Base-by-base conservation (phyloP, 208 protist species). In the Sergeia podlipaevii region DNA sequence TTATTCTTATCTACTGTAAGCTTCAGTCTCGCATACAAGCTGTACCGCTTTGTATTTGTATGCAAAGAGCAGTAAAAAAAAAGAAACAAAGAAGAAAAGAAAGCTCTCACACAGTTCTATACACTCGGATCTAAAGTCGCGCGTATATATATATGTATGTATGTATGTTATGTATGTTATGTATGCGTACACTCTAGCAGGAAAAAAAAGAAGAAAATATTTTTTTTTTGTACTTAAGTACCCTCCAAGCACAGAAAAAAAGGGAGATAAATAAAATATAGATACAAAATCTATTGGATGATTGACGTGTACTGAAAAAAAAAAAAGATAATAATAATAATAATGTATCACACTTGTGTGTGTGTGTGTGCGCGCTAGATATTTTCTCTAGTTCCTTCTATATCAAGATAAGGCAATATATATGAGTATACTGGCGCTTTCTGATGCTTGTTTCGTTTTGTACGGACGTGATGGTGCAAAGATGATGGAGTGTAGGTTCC, bases 321-420 rank as follows among this genome's bases (percentile, higher is more conserved):
- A 28, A 69, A 33, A 48, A 53, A 42, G 33, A 42, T n/a, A 41
- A 51, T 7, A 51, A 38, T 24, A 48, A 7, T 6, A 11, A 60
- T 21, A 15, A 55, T 8, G 2, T 23, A 41, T 43, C n/a, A n/a
- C n/a, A n/a, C n/a, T n/a, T n/a, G n/a, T n/a, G n/a, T n/a, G n/a
- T n/a, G n/a, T n/a, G n/a, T n/a, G n/a, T n/a, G n/a, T n/a, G n/a
- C n/a, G n/a, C n/a, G n/a, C n/a, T 13, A 30, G 20, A 15, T 34
- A 7, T 46, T 21, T 26, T 44, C 32, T 54, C 15, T 0, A n/a
- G n/a, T n/a, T n/a, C n/a, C n/a, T n/a, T n/a, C n/a, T n/a, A n/a
- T n/a, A n/a, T n/a, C n/a, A n/a, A n/a, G n/a, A n/a, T n/a, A n/a
- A n/a, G n/a, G n/a, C n/a, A n/a, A n/a, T n/a, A n/a, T n/a, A n/a